Evolutionary conservation across 2,329 filamentous ascomycete genomes (phyloP).

Genomic region (Myriosclerotinia duriaeana): DNA sequence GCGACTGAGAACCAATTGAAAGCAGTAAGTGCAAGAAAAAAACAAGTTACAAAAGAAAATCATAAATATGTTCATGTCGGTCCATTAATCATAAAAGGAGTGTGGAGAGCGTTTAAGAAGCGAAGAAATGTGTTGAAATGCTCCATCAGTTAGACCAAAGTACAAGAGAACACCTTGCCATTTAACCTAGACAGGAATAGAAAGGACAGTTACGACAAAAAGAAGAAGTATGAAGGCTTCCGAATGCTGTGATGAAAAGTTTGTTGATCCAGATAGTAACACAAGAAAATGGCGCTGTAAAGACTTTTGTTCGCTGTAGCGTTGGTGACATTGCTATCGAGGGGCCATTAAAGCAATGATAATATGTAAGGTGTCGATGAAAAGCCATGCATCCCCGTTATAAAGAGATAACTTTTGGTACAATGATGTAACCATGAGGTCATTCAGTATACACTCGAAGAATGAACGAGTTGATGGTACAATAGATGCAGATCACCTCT

Average conservation of each 20-base stretch:
- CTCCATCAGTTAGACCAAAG: constrained; percentile 15
- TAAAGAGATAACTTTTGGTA: constrained; percentile 3
- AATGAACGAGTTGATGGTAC: constrained; percentile 1
- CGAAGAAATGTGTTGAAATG: neutral
- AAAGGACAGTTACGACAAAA: constrained; percentile 8
- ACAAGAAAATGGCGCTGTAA: constrained; percentile 7
- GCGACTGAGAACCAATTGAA: constrained; percentile 9
- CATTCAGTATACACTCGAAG: constrained; percentile 9
- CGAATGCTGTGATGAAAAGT: neutral
- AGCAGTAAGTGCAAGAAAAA: neutral
- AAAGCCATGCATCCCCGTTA: neutral
- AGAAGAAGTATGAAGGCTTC: constrained; percentile 9
- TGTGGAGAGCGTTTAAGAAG: constrained; percentile 9
- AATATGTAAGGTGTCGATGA: neutral
- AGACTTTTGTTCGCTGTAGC: constrained; percentile 4
- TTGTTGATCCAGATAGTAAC: constrained; percentile 10
- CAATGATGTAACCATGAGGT: neutral
- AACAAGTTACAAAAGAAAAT: constrained; percentile 12
- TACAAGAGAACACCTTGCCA: constrained; percentile 12
- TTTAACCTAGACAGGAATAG: constrained; percentile 8
- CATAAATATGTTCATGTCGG: constrained; percentile 19
- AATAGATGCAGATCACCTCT: constrained; percentile 48
- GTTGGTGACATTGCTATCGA: neutral
- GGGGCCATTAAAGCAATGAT: neutral
- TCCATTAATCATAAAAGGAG: constrained; percentile 19